These are phyloP conservation scores for Beauveria pseudobassiana DNA, from an alignment of 2,329 filamentous ascomycete genomes.

Conservation along the genomic window DNA sequence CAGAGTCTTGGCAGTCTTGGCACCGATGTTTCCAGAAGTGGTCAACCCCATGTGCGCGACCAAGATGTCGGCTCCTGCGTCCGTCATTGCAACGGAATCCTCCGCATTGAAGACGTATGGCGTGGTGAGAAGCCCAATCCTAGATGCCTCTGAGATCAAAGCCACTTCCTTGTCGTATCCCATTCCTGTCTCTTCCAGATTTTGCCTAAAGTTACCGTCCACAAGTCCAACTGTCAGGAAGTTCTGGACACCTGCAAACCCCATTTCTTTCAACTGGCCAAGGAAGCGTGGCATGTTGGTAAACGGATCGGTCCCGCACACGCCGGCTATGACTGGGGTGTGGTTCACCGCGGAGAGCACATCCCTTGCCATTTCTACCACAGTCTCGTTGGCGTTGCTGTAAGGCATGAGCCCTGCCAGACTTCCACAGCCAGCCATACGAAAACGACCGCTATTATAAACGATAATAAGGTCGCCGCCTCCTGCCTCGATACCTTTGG, in stretches of 20 bases:
- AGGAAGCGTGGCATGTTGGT: slow-evolving; percentile 54
- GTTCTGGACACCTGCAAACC: slow-evolving; percentile 65
- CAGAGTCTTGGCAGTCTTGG: slow-evolving; percentile 51
- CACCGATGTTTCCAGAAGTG: slow-evolving; percentile 57
- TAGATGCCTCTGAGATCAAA: slow-evolving; percentile 52
- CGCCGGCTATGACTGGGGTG: slow-evolving; percentile 61
- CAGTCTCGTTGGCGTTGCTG: slow-evolving; percentile 61
- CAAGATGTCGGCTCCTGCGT: slow-evolving; percentile 58
- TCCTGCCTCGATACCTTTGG: slow-evolving; percentile 62
- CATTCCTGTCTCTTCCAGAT: slow-evolving; percentile 68
- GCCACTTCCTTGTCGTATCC: slow-evolving; percentile 59
- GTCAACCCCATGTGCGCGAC: slow-evolving; percentile 65
- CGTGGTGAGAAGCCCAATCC: slow-evolving; percentile 56
- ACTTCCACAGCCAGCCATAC: slow-evolving; percentile 65
- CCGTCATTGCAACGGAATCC: slow-evolving; percentile 54
- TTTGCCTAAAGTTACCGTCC: slow-evolving; percentile 58
- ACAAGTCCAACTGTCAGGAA: slow-evolving; percentile 67
- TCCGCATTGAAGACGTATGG: slow-evolving; percentile 62
- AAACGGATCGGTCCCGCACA: slow-evolving; percentile 66
- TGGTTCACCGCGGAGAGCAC: slow-evolving; percentile 56
- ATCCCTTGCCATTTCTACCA: slow-evolving; percentile 60
- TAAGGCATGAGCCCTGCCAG: slow-evolving; percentile 65
- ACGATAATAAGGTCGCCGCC: slow-evolving; percentile 64
- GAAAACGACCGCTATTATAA: slow-evolving; percentile 65
- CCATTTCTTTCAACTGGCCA: slow-evolving; percentile 49